Evolutionary conservation across 768 basidiomycete genomes (phyloP).

Genomic region (Leccinum sublutescens): DNA sequence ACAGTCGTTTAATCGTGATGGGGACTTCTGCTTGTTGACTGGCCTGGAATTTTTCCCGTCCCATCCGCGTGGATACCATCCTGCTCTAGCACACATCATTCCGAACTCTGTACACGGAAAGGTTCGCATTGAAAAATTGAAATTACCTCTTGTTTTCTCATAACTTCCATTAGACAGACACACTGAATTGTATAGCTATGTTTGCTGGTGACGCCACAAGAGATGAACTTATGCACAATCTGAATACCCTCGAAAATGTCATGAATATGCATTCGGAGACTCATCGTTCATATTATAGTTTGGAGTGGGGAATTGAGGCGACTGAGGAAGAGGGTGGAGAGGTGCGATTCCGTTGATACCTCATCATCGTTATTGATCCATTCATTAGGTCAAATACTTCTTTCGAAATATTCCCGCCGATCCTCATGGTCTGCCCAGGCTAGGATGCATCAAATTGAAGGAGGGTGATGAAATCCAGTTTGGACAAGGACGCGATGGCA

Average conservation of each 20-base stretch:
- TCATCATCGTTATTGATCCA: neutral
- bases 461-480: conserved; percentile 6
- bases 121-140: neutral
- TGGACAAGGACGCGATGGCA: conserved; percentile 2
- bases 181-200: neutral
- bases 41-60: neutral
- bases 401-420: neutral
- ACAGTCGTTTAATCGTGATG: neutral
- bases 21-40: neutral
- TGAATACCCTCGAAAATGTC: neutral
- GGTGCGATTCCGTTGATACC: neutral
- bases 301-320: conserved; percentile 4
- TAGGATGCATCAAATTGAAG: neutral
- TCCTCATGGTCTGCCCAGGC: neutral
- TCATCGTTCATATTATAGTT: neutral
- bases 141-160: neutral
- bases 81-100: neutral
- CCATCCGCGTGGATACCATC: neutral
- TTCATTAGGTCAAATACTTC: neutral
- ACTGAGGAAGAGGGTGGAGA: neutral
- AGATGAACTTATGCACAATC: no score
- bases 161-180: neutral
- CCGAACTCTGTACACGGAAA: neutral
- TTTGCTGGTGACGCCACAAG: neutral
- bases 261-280: neutral